Evolutionary conservation across 495 filamentous ascomycete species (phyloP), one percentile per base, ranked within the genome.

Genomic region (Friedmanniomyces endolithicus): DNA sequence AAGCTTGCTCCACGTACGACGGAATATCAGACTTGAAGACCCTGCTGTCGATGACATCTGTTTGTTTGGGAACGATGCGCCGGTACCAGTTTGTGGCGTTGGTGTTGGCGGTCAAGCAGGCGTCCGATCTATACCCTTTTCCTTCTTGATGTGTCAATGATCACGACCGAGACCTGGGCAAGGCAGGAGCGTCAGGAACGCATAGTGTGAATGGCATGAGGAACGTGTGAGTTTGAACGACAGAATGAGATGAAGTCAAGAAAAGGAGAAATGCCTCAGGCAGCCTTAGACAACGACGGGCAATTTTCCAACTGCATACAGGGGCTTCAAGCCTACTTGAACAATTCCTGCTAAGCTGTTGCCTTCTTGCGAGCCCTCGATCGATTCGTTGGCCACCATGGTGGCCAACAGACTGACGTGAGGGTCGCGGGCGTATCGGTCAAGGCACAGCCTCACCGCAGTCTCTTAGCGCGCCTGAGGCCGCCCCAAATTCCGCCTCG

Each of bases 311-410:
- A 31, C 27, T 31, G 27, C 9, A 31, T 9, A 31, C 9, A 3
- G 23, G 23, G 16, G 2, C 19, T 20, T 11, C 29, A 3, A 22
- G 20, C 24, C 47, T 50, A 50, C 29, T 31, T 50, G 19, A 11
- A 33, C 47, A 9, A 50, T 3, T 31, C 24, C 3, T 47, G 19
- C 17, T 24, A 6, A 14, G 44, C 34, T 17, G 47, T 50, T 34
- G 47, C 47, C 47, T 50, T 34, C 47, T 31, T 39, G 23, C 49
- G 31, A 31, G 22, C 49, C 49, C n/a, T n/a, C n/a, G 24, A 41
- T 27, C 19, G 19, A n/a, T 52, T 33, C 24, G 33, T 41, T 52
- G 20, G 31, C 48, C 16, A 35, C n/a, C 48, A 11, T 35, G 46
- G 20, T 50, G 31, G 9, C 16, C 29, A 31, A 31, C 27, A 31